These are phyloP conservation scores for Blepharisma stoltei DNA, from an alignment of 73 alveolate species.

Conservation along the genomic window DNA sequence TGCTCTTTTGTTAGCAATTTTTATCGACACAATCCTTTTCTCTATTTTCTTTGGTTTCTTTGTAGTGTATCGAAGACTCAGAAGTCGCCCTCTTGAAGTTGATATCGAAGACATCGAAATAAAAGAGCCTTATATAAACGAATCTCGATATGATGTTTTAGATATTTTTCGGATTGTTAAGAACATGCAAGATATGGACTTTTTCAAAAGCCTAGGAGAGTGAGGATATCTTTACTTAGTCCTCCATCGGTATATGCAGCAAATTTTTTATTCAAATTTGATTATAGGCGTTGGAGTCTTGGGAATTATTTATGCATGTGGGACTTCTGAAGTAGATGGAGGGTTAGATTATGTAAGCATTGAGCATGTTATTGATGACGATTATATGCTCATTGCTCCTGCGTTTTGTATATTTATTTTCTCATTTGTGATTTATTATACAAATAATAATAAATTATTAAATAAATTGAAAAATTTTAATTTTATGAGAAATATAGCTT, in stretches of 20 bases:
- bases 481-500: no score
- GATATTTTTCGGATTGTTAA: background rate
- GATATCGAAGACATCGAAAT: background rate
- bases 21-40: background rate
- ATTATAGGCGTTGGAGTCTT: background rate
- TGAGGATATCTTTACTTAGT: background rate
- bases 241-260: background rate
- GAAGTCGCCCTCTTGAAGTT: background rate
- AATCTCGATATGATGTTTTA: background rate
- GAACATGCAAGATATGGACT: background rate
- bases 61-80: slow-evolving; percentile 1
- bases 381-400: background rate
- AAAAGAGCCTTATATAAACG: slow-evolving; percentile 11
- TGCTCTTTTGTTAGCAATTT: background rate
- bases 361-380: background rate
- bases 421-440: slow-evolving; percentile 4
- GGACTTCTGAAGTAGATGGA: background rate
- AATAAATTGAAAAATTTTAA: no score
- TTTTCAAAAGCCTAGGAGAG: background rate
- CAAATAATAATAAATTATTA: no score
- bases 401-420: slow-evolving; percentile 10
- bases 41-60: background rate
- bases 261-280: background rate
- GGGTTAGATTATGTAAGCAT: background rate
- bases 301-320: background rate